These are phyloP conservation scores for Piloderma croceum DNA, from an alignment of 768 basidiomycete genomes.

Conservation along the genomic window DNA sequence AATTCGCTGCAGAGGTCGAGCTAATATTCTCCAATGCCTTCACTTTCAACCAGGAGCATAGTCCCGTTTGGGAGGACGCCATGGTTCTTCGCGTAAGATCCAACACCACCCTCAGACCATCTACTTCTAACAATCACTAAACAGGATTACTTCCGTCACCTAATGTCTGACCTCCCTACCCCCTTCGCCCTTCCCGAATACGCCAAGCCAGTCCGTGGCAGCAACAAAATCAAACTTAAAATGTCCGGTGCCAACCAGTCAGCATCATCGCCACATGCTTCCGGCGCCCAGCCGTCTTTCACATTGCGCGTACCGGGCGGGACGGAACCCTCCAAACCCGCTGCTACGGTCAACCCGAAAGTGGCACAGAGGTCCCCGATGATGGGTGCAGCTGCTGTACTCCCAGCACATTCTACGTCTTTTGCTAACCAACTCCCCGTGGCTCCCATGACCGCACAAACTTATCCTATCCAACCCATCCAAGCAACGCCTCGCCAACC, in stretches of 20 bases:
- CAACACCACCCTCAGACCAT: slow-evolving; percentile 3
- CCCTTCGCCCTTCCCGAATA: slow-evolving; percentile 64
- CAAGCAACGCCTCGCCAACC: not conserved
- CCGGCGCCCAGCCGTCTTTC: slow-evolving; percentile 3
- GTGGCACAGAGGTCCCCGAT: slow-evolving; percentile 18
- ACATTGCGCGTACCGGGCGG: slow-evolving; percentile 14
- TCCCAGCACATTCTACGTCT: slow-evolving; percentile 22
- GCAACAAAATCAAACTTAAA: slow-evolving; percentile 69
- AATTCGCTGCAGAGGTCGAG: slow-evolving; percentile 84
- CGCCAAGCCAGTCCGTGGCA: slow-evolving; percentile 35
- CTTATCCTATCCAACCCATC: not conserved
- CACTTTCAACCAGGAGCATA: slow-evolving; percentile 83
- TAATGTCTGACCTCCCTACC: slow-evolving; percentile 74
- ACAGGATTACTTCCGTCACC: slow-evolving; percentile 66
- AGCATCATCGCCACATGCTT: slow-evolving; percentile 13
- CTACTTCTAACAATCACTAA: slow-evolving; percentile 7
- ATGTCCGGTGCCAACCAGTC: slow-evolving; percentile 43
- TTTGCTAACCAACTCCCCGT: not conserved
- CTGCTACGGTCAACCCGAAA: slow-evolving; percentile 19
- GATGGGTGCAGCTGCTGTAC: slow-evolving; percentile 29
- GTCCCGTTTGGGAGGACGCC: slow-evolving; percentile 79
- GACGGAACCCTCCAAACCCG: slow-evolving; percentile 14
- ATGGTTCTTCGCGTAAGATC: slow-evolving; percentile 52
- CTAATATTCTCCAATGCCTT: slow-evolving; percentile 88
- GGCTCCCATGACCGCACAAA: not conserved